Evolutionary conservation across 257 asterid species (phyloP), one percentile per base, ranked within the genome.

Genomic region (Coffea eugenioides): DNA sequence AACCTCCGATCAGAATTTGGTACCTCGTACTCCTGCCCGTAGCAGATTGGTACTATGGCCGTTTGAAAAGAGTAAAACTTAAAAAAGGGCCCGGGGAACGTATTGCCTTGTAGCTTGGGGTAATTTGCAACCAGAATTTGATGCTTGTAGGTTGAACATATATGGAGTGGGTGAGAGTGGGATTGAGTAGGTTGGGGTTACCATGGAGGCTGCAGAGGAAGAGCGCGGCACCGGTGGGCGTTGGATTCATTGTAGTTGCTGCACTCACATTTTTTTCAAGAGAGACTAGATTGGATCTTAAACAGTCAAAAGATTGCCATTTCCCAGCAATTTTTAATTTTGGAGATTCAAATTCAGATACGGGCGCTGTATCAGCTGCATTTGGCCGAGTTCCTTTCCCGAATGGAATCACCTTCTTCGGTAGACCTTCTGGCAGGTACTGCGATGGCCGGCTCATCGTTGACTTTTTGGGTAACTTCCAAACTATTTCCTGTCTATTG

Each of bases 251-350:
- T 45, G 1, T 48, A 23, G 57, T 76, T 72, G 64, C 39, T 49
- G 16, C 62, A 48, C 41, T 72, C 21, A 2, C 15, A 23, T n/a
- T 72, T 13, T 72, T 72, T 27, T 64, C 41, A 11, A 20, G 21
- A 67, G 21, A 13, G 6, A 20, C 21, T 39, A 67, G 5, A 51
- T 11, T 51, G 56, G 18, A 51, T 51, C 56, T 51, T 12, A 15
- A 51, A 51, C 56, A 12, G 18, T 67, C 73, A 48, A 27, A 59
- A 52, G 64, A 25, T 46, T 66, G 80, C 71, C 64, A 71, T 10
- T 71, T 79, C 48, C 86, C 86, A 10, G 82, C 82, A 61, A 61
- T 80, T 23, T 80, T 72, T 52, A 80, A 79, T 65, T 79, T 79
- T 23, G 82, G 78, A 48, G 82, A 79, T 49, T 79, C 78, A 59